Evolutionary conservation across 805 yeast species (phyloP), one percentile per base, ranked within the genome.

Genomic region (Scheffersomyces coipomensis): DNA sequence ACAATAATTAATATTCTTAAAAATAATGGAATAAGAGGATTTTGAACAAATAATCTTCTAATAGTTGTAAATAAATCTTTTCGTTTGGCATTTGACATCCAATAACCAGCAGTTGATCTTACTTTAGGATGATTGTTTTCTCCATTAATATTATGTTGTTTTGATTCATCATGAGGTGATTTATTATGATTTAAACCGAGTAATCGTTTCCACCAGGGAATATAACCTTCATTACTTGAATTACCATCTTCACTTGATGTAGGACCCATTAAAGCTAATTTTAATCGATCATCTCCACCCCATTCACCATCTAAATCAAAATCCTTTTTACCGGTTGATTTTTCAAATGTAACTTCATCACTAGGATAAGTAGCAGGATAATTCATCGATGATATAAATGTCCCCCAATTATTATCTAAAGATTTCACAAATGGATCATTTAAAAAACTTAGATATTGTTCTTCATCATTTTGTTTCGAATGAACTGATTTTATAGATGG

Each of bases 11-110:
- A 51, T 3, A 68, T 50, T 45, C 99, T 68, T 46, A 91, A 75
- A 18, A 84, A 73, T 35, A 91, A 67, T 1, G 97, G 97, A 10
- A 89, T 73, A 49, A 86, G 83, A 15, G 95, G 90, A 56, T 86
- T 88, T 45, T 79, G 78, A 39, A 86, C 73, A 23, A 90, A 64
- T 19, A 84, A 64, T 33, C 81, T 70, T 39, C 68, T 68, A 9
- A 89, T 49, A 23, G 75, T 70, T 2, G 93, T 87, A 39, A 75
- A 66, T 79, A 88, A 75, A 47, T 78, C 79, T 40, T 76, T 76
- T 43, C 82, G 70, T 43, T 75, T 83, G 53, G 70, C 81, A 42
- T 74, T 68, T 43, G 83, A 73, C 81, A 78, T 76, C 88, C 87
- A 82, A 54, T 80, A 81, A 5, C 81, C 80, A 0, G 86, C 86